phyloP scores from a whole-genome alignment of 306 rosid genomes.

The Rosa chinensis region DNA sequence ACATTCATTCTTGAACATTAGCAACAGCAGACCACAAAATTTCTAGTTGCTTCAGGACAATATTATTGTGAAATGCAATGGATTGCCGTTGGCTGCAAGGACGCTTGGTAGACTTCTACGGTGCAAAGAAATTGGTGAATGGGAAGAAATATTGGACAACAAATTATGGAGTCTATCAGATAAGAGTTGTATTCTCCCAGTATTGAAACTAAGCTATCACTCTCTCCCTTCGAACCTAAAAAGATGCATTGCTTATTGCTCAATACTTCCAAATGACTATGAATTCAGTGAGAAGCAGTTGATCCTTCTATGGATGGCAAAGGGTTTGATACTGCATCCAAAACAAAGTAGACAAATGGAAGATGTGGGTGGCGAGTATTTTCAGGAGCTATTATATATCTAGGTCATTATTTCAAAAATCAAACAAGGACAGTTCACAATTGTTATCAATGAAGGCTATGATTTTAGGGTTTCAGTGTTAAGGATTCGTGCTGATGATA shows the following conservation, averaged over 20 bases:
- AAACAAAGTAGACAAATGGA: not conserved
- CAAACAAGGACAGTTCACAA: not conserved
- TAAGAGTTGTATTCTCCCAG: not conserved
- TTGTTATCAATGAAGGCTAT: slow-evolving; percentile 10
- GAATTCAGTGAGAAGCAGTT: slow-evolving; percentile 2
- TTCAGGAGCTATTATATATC: slow-evolving; percentile 12
- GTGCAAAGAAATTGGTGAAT: not conserved
- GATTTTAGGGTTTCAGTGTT: too few relatives aligned
- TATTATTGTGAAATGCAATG: slow-evolving; percentile 16
- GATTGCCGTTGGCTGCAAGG: slow-evolving; percentile 33
- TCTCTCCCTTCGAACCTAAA: slow-evolving; percentile 24
- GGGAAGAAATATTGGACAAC: slow-evolving; percentile 13
- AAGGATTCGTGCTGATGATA: too few relatives aligned
- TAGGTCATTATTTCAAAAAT: not conserved
- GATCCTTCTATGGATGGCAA: not conserved
- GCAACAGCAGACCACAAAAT: not conserved
- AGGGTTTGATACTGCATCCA: slow-evolving; percentile 8
- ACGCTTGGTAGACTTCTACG: slow-evolving; percentile 23
- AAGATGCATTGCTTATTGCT: slow-evolving; percentile 22
- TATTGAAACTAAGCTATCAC: slow-evolving; percentile 21
- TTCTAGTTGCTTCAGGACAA: not conserved
- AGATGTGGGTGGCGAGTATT: slow-evolving; percentile 20
- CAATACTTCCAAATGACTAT: slow-evolving; percentile 22
- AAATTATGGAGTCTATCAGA: slow-evolving; percentile 22
- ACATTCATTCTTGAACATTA: not conserved